These are phyloP conservation scores for Tolypocladium capitatum DNA, from an alignment of 2,329 filamentous ascomycete genomes.

Conservation along the genomic window DNA sequence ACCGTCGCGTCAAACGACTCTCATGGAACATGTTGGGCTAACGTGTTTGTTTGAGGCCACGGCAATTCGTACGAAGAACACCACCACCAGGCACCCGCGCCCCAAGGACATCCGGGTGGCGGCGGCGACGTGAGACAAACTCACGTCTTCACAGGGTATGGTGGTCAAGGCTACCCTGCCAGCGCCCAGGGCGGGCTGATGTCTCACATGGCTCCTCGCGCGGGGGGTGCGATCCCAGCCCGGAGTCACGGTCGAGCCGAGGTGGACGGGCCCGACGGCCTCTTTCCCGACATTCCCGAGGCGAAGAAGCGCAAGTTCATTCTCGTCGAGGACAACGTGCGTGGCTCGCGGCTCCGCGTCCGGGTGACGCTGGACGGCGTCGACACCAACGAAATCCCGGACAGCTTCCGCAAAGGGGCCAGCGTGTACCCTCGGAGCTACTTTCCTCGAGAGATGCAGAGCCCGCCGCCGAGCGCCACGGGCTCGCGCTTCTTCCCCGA, in stretches of 20 bases:
- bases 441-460: constrained; percentile 88
- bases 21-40: constrained; percentile 11
- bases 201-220: constrained; percentile 40
- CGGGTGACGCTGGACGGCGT: constrained; percentile 88
- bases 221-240: constrained; percentile 21
- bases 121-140: constrained; percentile 55
- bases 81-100: constrained; percentile 50
- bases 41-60: constrained; percentile 35
- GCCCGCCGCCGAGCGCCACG: constrained; percentile 61
- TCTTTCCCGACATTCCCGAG: constrained; percentile 82
- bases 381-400: constrained; percentile 89
- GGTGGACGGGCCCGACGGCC: constrained; percentile 48
- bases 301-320: constrained; percentile 94
- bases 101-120: constrained; percentile 33
- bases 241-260: constrained; percentile 28
- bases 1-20: neutral
- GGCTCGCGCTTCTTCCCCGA: constrained; percentile 64
- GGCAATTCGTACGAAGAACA: constrained; percentile 51
- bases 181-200: constrained; percentile 41
- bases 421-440: constrained; percentile 86
- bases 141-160: constrained; percentile 63
- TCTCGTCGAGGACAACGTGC: constrained; percentile 78
- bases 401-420: constrained; percentile 82
- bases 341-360: constrained; percentile 69
- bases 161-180: constrained; percentile 44